phyloP scores from a whole-genome alignment of 805 yeast genomes.

The Starmerella gropengiesseri region DNA sequence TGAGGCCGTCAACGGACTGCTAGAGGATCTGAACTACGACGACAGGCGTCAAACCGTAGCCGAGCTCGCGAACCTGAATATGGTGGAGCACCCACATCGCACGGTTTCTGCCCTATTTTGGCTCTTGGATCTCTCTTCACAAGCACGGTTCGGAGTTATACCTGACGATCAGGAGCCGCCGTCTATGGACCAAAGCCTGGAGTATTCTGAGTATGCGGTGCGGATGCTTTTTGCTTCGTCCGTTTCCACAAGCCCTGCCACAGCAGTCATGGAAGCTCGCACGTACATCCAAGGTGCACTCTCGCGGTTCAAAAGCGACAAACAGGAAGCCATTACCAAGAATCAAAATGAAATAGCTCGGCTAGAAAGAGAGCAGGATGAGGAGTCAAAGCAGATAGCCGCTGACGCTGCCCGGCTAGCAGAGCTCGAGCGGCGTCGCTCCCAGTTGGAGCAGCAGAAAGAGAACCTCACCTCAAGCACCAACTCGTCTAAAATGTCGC shows the following conservation, averaged over 20 bases:
- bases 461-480: too few species aligned
- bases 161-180: background rate
- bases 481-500: too few species aligned
- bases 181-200: background rate
- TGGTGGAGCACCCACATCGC: background rate
- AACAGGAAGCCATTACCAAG: background rate
- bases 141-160: background rate
- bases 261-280: background rate
- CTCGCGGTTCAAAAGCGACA: background rate
- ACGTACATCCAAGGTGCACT: background rate
- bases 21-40: background rate
- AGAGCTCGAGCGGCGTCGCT: background rate
- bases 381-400: background rate
- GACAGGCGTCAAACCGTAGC: conserved; percentile 1
- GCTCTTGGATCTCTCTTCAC: background rate
- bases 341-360: background rate
- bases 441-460: background rate
- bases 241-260: background rate
- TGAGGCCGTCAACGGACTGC: background rate
- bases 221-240: conserved; percentile 1
- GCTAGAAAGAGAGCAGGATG: background rate
- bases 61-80: background rate
- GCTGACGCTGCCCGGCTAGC: background rate
- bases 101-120: background rate
- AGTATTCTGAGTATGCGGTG: conserved; percentile 4